phyloP scores from a whole-genome alignment of 371 early-diverging fungal species.

The Blastocladiella emersonii region DNA sequence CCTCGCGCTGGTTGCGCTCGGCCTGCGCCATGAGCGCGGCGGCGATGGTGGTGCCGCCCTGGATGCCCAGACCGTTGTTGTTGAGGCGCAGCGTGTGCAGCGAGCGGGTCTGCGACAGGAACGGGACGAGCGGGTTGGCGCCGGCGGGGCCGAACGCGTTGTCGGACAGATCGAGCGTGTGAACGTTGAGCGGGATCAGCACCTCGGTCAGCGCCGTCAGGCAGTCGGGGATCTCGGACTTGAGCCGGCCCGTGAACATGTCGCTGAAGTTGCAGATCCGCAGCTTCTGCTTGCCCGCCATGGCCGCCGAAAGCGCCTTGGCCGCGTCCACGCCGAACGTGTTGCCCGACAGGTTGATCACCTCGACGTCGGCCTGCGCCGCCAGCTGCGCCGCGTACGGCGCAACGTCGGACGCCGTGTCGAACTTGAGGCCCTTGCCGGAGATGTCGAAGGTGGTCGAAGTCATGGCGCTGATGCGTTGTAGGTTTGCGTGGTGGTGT shows the following conservation, averaged over 20 bases:
- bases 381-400: slow-evolving; percentile 53
- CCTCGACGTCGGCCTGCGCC: slow-evolving; percentile 44
- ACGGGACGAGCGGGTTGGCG: slow-evolving; percentile 69
- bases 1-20: slow-evolving; percentile 36
- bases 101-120: slow-evolving; percentile 59
- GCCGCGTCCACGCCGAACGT: slow-evolving; percentile 89
- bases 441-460: slow-evolving; percentile 41
- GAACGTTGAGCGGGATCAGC: slow-evolving; percentile 57
- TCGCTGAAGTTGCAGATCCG: slow-evolving; percentile 35
- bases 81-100: slow-evolving; percentile 72
- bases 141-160: slow-evolving; percentile 96
- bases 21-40: slow-evolving; percentile 63
- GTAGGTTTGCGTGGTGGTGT: too few species aligned
- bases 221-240: slow-evolving; percentile 73
- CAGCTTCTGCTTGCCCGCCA: slow-evolving; percentile 36
- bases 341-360: slow-evolving; percentile 76
- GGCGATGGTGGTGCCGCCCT: slow-evolving; percentile 79
- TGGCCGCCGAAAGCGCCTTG: slow-evolving; percentile 56
- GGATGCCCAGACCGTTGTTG: slow-evolving; percentile 88
- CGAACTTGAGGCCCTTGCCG: slow-evolving; percentile 60
- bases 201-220: slow-evolving; percentile 73
- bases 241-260: slow-evolving; percentile 86
- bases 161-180: slow-evolving; percentile 80
- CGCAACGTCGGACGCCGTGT: slow-evolving; percentile 67
- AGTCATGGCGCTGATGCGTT: neutral